Evolutionary conservation across 2,329 filamentous ascomycete species (phyloP).

Genomic region (Alternaria burnsii): DNA sequence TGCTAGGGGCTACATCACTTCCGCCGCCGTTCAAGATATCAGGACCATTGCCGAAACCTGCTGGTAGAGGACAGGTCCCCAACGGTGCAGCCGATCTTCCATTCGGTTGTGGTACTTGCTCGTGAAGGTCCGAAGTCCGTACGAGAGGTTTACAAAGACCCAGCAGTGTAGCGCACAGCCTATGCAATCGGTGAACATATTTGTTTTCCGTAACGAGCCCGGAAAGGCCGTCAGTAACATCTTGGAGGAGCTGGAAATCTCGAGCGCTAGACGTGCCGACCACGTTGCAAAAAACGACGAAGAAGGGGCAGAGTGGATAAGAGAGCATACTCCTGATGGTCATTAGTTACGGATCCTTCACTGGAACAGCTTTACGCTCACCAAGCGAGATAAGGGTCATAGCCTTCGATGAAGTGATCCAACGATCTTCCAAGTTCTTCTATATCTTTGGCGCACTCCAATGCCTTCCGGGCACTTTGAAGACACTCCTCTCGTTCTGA

Average conservation of each 20-base stretch:
- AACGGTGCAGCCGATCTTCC: not conserved
- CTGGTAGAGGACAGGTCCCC: not conserved
- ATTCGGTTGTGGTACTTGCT: not conserved
- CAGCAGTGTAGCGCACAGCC: conserved; percentile 41
- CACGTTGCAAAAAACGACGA: conserved; percentile 49
- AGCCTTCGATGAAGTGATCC: conserved; percentile 42
- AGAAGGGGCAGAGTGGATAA: conserved; percentile 46
- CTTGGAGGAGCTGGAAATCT: conserved; percentile 44
- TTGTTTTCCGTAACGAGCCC: conserved; percentile 42
- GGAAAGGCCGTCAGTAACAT: conserved; percentile 39
- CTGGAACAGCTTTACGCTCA: conserved; percentile 11
- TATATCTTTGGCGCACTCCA: conserved; percentile 39
- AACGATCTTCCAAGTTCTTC: conserved; percentile 32
- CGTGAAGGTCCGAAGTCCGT: not conserved
- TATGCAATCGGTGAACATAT: conserved; percentile 38
- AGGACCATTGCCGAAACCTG: conserved; percentile 3
- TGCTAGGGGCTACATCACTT: conserved; percentile 5
- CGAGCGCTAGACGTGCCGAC: conserved; percentile 43
- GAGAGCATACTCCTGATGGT: conserved; percentile 42
- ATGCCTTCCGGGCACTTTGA: conserved; percentile 41
- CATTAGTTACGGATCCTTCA: conserved; percentile 14
- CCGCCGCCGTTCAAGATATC: conserved; percentile 1
- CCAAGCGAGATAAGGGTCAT: conserved; percentile 43
- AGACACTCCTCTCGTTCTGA: conserved; percentile 44
- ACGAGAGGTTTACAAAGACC: conserved; percentile 43